Percentiles rank a stretch among this genome's conserved stretches.
These are phyloP conservation scores for Irpex sp. DNA, from an alignment of 1,284 basidiomycete genomes.

Conservation along the genomic window DNA sequence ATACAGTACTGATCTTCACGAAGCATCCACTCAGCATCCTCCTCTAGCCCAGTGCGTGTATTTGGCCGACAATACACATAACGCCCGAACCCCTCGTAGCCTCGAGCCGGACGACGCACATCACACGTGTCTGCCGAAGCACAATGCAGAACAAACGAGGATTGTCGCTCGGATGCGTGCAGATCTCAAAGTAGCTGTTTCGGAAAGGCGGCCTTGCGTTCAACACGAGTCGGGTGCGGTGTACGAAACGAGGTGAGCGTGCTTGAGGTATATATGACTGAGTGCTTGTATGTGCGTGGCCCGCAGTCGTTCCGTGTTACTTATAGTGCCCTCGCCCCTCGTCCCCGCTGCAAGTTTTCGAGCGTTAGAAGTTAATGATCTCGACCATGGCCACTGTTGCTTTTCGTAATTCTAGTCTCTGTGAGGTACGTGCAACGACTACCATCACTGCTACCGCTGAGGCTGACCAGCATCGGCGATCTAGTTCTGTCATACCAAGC, in stretches of 20 bases:
- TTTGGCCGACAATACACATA: too few species aligned
- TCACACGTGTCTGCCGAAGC: not conserved
- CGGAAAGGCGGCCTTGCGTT: not conserved
- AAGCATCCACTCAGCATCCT: too few species aligned
- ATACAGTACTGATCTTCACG: not conserved
- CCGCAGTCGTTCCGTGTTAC: not conserved
- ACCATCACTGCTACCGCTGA: not conserved
- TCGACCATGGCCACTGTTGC: not conserved
- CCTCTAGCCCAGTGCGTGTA: too few species aligned
- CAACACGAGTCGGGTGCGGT: not conserved
- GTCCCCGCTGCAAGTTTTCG: not conserved
- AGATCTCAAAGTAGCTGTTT: not conserved
- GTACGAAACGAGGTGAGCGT: not conserved
- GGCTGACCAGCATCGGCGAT: not conserved
- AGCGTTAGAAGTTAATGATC: not conserved
- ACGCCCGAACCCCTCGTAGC: not conserved
- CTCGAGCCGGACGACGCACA: not conserved
- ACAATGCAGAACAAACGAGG: constrained; percentile 1
- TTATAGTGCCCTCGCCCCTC: too few species aligned
- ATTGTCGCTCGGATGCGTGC: not conserved
- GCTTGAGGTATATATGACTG: not conserved
- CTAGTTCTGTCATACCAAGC: constrained; percentile 14
- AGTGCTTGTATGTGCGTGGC: not conserved
- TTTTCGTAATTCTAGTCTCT: not conserved
- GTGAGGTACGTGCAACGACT: not conserved